Evolutionary conservation across 2,329 filamentous ascomycete species (phyloP), one percentile per base, ranked within the genome.

Genomic region (Nothophoma quercina): DNA sequence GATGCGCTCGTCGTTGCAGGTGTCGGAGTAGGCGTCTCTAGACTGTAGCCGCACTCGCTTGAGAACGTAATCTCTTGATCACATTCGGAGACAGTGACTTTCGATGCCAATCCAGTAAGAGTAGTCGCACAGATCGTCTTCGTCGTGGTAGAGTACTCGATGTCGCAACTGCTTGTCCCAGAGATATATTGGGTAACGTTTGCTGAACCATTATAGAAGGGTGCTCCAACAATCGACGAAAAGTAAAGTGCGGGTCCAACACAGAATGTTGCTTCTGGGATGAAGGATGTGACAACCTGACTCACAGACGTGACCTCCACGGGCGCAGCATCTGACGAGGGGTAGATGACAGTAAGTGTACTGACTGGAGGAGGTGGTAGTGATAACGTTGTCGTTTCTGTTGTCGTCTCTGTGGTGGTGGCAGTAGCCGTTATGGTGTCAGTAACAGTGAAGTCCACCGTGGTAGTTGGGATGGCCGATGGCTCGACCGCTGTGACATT

Each of bases 1-100:
- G 35, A 41, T 5, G 12, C 7, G 38, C 15, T 34, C 4, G 21
- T 46, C 4, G 51, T 62, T 5, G 56, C 51, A 1, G 50, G 43
- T 0, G 66, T 65, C 5, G 73, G 67, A 8, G 68, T 70, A 2
- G 76, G 72, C 4, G 69, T 74, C 5, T 71, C 70, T n/a, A 79
- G 56, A 1, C 68, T 68, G 59, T 73, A 77, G n/a, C 75, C 77
- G 40, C 73, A 76, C 36, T 78, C 71, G 41, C 71, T 78, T 2
- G 77, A 79, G 58, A 79, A 79, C 4, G 77, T 79, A 39, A 80
- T 68, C 16, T 79, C 70, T 47, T 80, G 76, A 19, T 67, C 65
- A 56, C 78, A 79, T 5, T 73, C 65, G 12, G 75, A 71, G 42
- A 80, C 68, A 0, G 73, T 74, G 50, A 78, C 69, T 35, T 71